A percentile compares a stretch with the other conserved stretches of the same genome.
Evolutionary conservation across 2,329 filamentous ascomycete genomes (phyloP).

Genomic region (Aspergillus candidus): DNA sequence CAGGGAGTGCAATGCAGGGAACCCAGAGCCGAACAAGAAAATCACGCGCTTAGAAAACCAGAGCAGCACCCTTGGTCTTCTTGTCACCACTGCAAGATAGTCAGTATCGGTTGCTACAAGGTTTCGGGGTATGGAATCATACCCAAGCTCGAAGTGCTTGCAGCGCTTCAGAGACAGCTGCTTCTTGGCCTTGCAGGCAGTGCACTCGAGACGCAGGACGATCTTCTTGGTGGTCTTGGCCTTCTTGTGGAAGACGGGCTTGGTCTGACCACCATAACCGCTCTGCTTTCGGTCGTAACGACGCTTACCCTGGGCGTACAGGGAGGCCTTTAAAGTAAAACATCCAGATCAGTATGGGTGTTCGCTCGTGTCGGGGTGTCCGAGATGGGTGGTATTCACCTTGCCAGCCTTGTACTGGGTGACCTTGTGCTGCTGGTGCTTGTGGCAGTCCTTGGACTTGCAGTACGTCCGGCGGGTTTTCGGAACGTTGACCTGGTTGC

Average conservation of each 20-base stretch:
- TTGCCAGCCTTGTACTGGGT: constrained; percentile 97
- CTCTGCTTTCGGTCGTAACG: constrained; percentile 99
- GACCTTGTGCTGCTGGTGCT: constrained; percentile 88
- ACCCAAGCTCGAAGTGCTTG: constrained; percentile 99
- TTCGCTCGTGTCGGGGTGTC: constrained; percentile 10
- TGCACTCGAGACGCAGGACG: constrained; percentile 96
- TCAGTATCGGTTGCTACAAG: constrained; percentile 34
- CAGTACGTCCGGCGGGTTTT: constrained; percentile 97
- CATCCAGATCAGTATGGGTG: constrained; percentile 20
- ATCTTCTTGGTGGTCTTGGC: constrained; percentile 99
- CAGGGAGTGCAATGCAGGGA: constrained; percentile 35
- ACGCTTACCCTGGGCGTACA: constrained; percentile 98
- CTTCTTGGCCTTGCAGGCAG: constrained; percentile 94
- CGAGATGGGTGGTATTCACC: constrained; percentile 44
- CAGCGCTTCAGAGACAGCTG: constrained; percentile 98
- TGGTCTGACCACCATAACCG: constrained; percentile 99
- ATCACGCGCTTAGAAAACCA: constrained; percentile 83
- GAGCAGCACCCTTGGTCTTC: constrained; percentile 99
- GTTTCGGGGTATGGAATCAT: constrained; percentile 43
- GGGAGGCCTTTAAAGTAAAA: constrained; percentile 59
- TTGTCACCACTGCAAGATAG: constrained; percentile 81
- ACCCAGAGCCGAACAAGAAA: constrained; percentile 40
- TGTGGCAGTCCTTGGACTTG: constrained; percentile 93
- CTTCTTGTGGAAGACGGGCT: constrained; percentile 99
- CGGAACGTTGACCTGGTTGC: constrained; percentile 83